Conservation (phyloP, 1,139 yeast species). For the Pichia sp. region DNA sequence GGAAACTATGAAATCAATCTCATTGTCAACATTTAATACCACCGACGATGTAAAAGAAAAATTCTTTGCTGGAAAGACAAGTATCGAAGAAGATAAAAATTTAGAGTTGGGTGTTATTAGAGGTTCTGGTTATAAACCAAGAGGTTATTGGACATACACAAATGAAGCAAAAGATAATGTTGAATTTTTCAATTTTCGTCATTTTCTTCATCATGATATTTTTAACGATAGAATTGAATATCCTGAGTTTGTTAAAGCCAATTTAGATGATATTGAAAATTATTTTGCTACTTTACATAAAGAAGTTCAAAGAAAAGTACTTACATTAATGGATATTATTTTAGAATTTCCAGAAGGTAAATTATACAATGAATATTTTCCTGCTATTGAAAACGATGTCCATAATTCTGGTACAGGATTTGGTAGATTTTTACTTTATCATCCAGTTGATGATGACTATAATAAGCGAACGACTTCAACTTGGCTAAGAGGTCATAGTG, state of each 20-base stretch:
- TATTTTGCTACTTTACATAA: slow-evolving; percentile 35
- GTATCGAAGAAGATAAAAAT: slow-evolving; percentile 25
- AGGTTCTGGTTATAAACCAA: slow-evolving; percentile 43
- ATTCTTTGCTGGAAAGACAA: slow-evolving; percentile 36
- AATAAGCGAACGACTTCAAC: slow-evolving; percentile 31
- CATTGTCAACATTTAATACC: slow-evolving; percentile 31
- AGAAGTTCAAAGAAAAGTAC: slow-evolving; percentile 33
- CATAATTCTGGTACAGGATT: slow-evolving; percentile 35
- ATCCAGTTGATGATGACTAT: slow-evolving; percentile 31
- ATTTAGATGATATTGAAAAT: slow-evolving; percentile 34
- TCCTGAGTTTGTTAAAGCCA: slow-evolving; percentile 35
- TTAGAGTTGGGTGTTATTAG: slow-evolving; percentile 37
- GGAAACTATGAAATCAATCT: background rate
- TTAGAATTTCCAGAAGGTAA: slow-evolving; percentile 40
- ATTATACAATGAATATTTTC: slow-evolving; percentile 32
- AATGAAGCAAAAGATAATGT: slow-evolving; percentile 39
- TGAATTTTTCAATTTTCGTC: slow-evolving; percentile 38
- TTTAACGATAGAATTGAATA: slow-evolving; percentile 26
- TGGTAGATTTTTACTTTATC: slow-evolving; percentile 40
- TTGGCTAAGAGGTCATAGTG: slow-evolving; percentile 48
- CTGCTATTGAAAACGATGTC: slow-evolving; percentile 27
- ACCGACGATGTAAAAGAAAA: slow-evolving; percentile 38
- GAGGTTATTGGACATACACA: slow-evolving; percentile 40
- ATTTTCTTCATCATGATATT: slow-evolving; percentile 31
- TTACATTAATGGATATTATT: slow-evolving; percentile 36